These are phyloP conservation scores for Cephaloascus fragrans DNA, from an alignment of 805 yeast genomes.

Conservation along the genomic window DNA sequence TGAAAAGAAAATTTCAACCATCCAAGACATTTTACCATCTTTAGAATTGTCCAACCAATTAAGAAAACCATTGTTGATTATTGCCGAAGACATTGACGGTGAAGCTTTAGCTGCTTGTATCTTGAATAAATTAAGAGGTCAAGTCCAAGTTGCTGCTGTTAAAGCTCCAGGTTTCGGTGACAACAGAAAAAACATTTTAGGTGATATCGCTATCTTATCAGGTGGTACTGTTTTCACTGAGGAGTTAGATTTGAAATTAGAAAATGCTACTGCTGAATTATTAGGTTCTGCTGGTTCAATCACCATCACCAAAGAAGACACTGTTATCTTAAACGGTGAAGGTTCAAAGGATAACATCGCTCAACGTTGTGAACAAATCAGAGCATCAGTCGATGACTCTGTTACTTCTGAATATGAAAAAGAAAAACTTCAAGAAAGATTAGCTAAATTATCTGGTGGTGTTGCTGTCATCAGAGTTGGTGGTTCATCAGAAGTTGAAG, in stretches of 20 bases:
- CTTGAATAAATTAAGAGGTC: slow-evolving; percentile 94
- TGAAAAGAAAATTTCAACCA: slow-evolving; percentile 86
- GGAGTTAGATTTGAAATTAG: slow-evolving; percentile 92
- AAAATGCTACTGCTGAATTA: slow-evolving; percentile 81
- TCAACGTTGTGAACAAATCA: slow-evolving; percentile 90
- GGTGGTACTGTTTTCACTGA: slow-evolving; percentile 92
- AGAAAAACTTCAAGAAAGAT: slow-evolving; percentile 94
- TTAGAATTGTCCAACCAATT: slow-evolving; percentile 87
- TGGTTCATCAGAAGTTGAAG: slow-evolving; percentile 95
- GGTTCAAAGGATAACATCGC: slow-evolving; percentile 75
- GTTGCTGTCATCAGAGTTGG: slow-evolving; percentile 98
- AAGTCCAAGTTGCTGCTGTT: slow-evolving; percentile 94
- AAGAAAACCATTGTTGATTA: slow-evolving; percentile 85
- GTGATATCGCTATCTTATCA: slow-evolving; percentile 89
- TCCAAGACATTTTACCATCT: slow-evolving; percentile 88
- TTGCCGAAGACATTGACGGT: slow-evolving; percentile 96
- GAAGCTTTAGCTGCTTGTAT: slow-evolving; percentile 98
- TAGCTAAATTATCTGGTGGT: slow-evolving; percentile 96
- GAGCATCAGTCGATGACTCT: slow-evolving; percentile 64
- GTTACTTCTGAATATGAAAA: slow-evolving; percentile 83
- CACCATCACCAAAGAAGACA: slow-evolving; percentile 91
- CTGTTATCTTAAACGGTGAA: slow-evolving; percentile 87
- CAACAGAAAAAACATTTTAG: slow-evolving; percentile 92
- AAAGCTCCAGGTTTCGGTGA: slow-evolving; percentile 99
- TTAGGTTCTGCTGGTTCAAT: slow-evolving; percentile 89